A percentile compares a stretch with the other conserved stretches of the same genome.
Conservation (phyloP, 2,329 filamentous ascomycete genomes). For the Cadophora sp. region DNA sequence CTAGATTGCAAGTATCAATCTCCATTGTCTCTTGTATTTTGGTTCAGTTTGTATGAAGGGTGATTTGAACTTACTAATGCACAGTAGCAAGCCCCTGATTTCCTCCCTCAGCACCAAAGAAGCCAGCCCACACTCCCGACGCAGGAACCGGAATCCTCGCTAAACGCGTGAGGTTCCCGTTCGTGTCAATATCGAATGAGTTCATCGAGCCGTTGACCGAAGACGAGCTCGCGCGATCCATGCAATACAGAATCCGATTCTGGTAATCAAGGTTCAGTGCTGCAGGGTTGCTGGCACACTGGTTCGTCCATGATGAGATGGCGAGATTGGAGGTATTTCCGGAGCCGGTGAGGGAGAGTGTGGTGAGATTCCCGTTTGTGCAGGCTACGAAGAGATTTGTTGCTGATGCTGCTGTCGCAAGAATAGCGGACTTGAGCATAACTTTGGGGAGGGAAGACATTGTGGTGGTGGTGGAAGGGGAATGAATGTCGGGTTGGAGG, state of each 20-base stretch:
- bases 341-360: slow-evolving; percentile 18
- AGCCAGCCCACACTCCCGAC: slow-evolving; percentile 16
- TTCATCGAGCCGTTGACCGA: slow-evolving; percentile 28
- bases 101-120: slow-evolving; percentile 17
- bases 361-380: slow-evolving; percentile 22
- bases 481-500: neutral
- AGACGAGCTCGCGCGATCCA: slow-evolving; percentile 20
- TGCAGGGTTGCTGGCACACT: slow-evolving; percentile 25
- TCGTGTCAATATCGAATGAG: slow-evolving; percentile 19
- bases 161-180: slow-evolving; percentile 19
- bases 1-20: slow-evolving; percentile 13
- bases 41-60: no score
- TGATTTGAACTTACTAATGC: slow-evolving; percentile 22
- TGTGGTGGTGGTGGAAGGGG: neutral
- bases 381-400: slow-evolving; percentile 14
- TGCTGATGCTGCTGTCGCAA: slow-evolving; percentile 1
- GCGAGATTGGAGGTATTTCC: slow-evolving; percentile 19
- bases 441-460: slow-evolving; percentile 1
- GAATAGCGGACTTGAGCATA: neutral
- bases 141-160: slow-evolving; percentile 21
- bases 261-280: slow-evolving; percentile 24
- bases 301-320: slow-evolving; percentile 7
- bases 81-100: slow-evolving; percentile 25
- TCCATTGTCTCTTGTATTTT: neutral
- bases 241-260: slow-evolving; percentile 29